Base-by-base conservation (phyloP, 495 filamentous ascomycete genomes). In the Xylaria sp. region DNA sequence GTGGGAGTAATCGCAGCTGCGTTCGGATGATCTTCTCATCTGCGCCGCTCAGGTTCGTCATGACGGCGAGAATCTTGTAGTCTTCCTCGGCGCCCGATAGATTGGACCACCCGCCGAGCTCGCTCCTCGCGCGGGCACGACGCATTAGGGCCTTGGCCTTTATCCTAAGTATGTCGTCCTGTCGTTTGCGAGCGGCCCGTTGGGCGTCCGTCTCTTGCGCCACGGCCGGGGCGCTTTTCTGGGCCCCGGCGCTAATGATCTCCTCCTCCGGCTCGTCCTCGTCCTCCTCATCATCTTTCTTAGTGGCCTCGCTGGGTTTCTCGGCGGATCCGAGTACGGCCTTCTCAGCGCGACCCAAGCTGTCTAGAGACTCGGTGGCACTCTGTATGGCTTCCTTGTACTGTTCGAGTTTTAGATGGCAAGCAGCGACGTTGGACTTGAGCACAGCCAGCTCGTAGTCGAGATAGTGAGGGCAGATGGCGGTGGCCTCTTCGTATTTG, bases 371-470 rank as follows among this genome's bases (percentile, higher is more conserved):
- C 7, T 87, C 83, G 0, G 88, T 92, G 17, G 96, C 95, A 24
- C 87, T 82, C 40, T 90, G 90, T 52, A 95, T 85, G 7, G 93
- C 93, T 11, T 90, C 90, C 71, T 96, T 96, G 90, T 94, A 97
- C 70, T 95, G 92, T 58, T 90, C 86, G 3, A 97, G 84, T 78
- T 97, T 97, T 71, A 98, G 77, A 71, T 97, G 90, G 76, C 93
- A 97, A n/a, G 94, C 96, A 5, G 95, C 86, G 70, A 97, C 89
- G 82, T 98, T 98, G 80, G 90, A 92, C 41, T 89, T 90, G 15
- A 98, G 85, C 14, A 97, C 93, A 26, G 96, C 94, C 74, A 95
- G 84, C 76, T 97, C 94, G 82, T 92, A 96, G 72, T 96, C 92
- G 43, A 98, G 89, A 77, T 97, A 97, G 73, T 88, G 92, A 2